phyloP scores from a whole-genome alignment of 2,329 filamentous ascomycete genomes.

The Nannizziopsis arthrosporioides region DNA sequence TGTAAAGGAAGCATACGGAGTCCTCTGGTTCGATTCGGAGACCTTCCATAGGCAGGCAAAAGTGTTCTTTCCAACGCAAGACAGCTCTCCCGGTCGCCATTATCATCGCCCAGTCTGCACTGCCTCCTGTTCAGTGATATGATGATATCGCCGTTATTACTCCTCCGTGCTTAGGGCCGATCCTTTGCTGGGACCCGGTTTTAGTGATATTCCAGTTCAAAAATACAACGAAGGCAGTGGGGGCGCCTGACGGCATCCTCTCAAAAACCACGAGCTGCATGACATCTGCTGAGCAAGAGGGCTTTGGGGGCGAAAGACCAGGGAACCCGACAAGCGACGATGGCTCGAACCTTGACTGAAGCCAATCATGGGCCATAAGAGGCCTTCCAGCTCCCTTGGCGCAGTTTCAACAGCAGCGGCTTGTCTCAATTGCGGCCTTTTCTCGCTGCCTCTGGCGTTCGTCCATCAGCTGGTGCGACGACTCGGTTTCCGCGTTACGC shows the following conservation, averaged over 20 bases:
- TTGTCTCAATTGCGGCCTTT: neutral
- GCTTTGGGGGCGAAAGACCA: neutral
- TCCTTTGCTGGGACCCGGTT: too few relatives aligned
- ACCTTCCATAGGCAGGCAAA: too few relatives aligned
- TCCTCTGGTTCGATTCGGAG: too few relatives aligned
- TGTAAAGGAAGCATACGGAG: too few relatives aligned
- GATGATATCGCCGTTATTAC: too few relatives aligned
- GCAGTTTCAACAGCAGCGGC: neutral
- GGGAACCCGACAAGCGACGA: too few relatives aligned
- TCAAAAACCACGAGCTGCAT: neutral
- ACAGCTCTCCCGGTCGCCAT: too few relatives aligned
- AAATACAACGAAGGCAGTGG: neutral
- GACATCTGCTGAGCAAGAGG: neutral
- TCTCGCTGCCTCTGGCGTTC: neutral
- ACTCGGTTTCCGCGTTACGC: constrained; percentile 4
- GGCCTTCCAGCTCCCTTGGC: neutral
- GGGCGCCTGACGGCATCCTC: neutral
- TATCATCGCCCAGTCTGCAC: too few relatives aligned
- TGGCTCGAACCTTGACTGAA: neutral
- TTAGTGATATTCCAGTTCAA: too few relatives aligned
- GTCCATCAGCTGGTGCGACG: neutral
- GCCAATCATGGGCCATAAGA: neutral
- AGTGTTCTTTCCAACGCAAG: too few relatives aligned
- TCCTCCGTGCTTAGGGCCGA: too few relatives aligned
- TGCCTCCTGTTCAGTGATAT: too few relatives aligned